phyloP scores from a whole-genome alignment of 345 rosid species.

The Abelmoschus esculentus region DNA sequence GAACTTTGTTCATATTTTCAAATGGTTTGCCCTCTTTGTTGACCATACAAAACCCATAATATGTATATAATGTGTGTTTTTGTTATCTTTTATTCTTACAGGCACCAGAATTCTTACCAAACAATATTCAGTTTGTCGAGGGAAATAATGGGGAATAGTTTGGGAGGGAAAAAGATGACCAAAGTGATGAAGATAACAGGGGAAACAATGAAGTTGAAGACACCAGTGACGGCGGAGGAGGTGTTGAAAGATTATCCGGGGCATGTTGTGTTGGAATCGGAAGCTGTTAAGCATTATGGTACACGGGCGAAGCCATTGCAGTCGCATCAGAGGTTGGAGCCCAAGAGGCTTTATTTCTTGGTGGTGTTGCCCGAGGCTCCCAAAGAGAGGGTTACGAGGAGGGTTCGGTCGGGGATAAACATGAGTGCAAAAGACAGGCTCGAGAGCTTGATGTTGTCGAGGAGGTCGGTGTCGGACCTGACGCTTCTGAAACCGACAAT shows the following conservation, averaged over 20 bases:
- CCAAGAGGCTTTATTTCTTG: conserved; percentile 78
- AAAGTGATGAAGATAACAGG: conserved; percentile 88
- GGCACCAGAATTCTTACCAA: conserved; percentile 7
- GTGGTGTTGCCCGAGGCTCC: conserved; percentile 56
- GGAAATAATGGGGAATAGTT: conserved; percentile 58
- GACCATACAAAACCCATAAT: conserved; percentile 28
- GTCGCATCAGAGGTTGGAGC: conserved; percentile 44
- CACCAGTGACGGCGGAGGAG: conserved; percentile 67
- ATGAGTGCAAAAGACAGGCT: conserved; percentile 86
- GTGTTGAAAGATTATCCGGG: conserved; percentile 65
- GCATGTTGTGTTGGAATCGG: conserved; percentile 68
- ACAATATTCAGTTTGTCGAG: not conserved
- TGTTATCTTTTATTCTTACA: conserved; percentile 7
- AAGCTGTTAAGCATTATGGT: conserved; percentile 71
- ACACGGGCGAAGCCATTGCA: conserved; percentile 66
- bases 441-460: conserved; percentile 66
- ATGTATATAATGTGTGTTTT: not conserved
- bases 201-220: conserved; percentile 64
- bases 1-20: conserved; percentile 3
- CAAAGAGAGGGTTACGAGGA: conserved; percentile 40
- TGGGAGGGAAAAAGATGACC: conserved; percentile 48
- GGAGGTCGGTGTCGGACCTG: conserved; percentile 79
- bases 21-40: conserved; percentile 34
- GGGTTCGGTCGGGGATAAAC: conserved; percentile 67
- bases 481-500: conserved; percentile 33